Conservation (phyloP, 1,139 yeast species). For the Hanseniaspora gamundiae region DNA sequence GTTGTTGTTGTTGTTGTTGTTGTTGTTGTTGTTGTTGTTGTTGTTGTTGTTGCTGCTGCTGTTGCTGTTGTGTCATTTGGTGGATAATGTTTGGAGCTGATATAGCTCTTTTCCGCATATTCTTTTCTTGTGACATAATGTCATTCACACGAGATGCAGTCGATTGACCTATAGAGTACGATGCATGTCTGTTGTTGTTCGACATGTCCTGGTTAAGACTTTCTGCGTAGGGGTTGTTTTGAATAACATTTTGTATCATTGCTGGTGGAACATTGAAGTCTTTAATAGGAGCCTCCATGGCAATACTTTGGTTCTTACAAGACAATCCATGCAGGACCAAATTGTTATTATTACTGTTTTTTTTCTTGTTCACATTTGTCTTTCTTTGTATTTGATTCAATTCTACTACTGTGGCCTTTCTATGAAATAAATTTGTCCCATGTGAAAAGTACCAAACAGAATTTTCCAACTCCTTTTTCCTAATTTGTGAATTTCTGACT, state of each 20-base stretch:
- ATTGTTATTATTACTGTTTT: conserved; percentile 21
- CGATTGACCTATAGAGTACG: neutral
- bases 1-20: conserved; percentile 4
- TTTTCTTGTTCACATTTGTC: conserved; percentile 22
- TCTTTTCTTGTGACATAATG: neutral
- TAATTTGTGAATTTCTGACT: conserved; percentile 2
- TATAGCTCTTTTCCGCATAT: neutral
- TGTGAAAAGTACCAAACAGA: conserved; percentile 81
- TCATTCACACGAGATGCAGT: neutral
- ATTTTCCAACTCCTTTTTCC: conserved; percentile 15
- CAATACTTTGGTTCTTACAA: conserved; percentile 10
- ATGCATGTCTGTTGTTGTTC: neutral
- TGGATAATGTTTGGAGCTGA: conserved; percentile 6
- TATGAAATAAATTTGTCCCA: conserved; percentile 61
- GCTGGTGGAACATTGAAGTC: neutral
- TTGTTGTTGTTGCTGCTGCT: conserved; percentile 6
- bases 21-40: conserved; percentile 5
- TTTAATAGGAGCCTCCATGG: conserved; percentile 7
- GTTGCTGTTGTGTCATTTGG: conserved; percentile 1
- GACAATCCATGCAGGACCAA: conserved; percentile 18
- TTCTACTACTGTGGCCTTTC: conserved; percentile 50
- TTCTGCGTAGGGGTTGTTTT: neutral
- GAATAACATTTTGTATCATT: neutral
- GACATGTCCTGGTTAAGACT: too few species aligned
- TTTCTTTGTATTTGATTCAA: conserved; percentile 22